Evolutionary conservation across 192 early-diverging fungal genomes (phyloP), one percentile per base, ranked within the genome.

Genomic region (Coemansia biformis): DNA sequence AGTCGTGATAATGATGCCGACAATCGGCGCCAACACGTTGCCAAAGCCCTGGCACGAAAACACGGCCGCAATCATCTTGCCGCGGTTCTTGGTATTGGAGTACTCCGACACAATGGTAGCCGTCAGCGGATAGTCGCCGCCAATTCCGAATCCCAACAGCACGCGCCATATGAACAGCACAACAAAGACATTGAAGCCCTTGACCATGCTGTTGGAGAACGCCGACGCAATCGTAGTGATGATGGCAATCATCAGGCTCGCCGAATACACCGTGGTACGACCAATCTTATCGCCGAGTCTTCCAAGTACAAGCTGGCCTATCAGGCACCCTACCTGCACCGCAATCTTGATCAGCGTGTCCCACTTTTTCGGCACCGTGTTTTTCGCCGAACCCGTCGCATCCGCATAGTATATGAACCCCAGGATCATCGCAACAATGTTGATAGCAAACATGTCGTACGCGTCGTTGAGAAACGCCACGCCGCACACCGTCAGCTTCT

Each of bases 11-110:
- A 85, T 69, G n/a, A 91, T 54, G 26, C 83, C 80, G 43, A 93
- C 85, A 26, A 93, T 59, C 34, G 86, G 79, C 26, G 89, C 90
- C 21, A 85, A 40, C 4, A 97, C 65, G 47, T 88, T 88, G 50
- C 93, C 93, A 49, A 97, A 81, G 22, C 91, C 91, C 57, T 94
- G 91, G 86, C 90, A 92, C 37, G 90, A 86, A 72, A 94, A 97
- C 26, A 93, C 93, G 22, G 81, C 83, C 5, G 86, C 78, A 53
- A 95, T 88, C 81, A 98, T 83, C 60, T 82, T 86, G 46, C 93
- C 93, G 37, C 93, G 84, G 63, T 83, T 80, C 26, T 81, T 69
- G 43, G 83, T 75, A 35, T 84, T 77, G 32, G 91, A 83, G 58
- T 88, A 97, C 79, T 97, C 93, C 38, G 90, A 86, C 21, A 91